Conservation (phyloP, 768 basidiomycete genomes). For the Lactarius akahatsu region DNA sequence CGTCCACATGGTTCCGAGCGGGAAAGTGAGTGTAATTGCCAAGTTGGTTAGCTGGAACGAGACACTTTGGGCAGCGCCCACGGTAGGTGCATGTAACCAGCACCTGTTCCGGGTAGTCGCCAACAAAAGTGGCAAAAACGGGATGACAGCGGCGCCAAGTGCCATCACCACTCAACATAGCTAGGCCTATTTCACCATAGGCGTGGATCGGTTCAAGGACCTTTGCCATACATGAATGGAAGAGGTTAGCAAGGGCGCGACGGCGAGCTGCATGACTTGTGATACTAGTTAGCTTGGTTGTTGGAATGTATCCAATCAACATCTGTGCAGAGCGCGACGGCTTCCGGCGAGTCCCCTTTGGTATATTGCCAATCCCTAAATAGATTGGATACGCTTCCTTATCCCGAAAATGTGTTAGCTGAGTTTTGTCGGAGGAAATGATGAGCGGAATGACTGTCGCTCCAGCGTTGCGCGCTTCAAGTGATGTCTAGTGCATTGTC, state of each 20-base stretch:
- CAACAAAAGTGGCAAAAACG: background rate
- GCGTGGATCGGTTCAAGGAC: background rate
- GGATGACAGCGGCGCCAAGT: background rate
- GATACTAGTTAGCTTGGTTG: conserved; percentile 25
- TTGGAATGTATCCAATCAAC: conserved; percentile 20
- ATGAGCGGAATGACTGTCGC: background rate
- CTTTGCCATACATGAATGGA: conserved; percentile 19
- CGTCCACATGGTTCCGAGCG: background rate
- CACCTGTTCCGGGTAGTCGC: background rate
- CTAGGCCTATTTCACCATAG: background rate
- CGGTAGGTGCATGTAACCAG: background rate
- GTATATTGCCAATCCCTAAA: conserved; percentile 27
- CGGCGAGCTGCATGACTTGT: conserved; percentile 8
- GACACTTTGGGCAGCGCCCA: background rate
- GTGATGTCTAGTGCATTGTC: background rate
- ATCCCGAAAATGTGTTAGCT: conserved; percentile 6
- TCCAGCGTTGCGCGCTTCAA: background rate
- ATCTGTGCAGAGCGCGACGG: background rate
- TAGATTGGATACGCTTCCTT: conserved; percentile 28
- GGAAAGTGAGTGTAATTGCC: background rate
- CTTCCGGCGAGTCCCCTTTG: conserved; percentile 16
- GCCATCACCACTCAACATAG: background rate
- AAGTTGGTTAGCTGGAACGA: background rate
- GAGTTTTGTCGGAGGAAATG: background rate
- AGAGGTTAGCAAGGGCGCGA: conserved; percentile 17